These are phyloP conservation scores for Glycine latifolia DNA, from an alignment of 306 rosid species.

Conservation along the genomic window DNA sequence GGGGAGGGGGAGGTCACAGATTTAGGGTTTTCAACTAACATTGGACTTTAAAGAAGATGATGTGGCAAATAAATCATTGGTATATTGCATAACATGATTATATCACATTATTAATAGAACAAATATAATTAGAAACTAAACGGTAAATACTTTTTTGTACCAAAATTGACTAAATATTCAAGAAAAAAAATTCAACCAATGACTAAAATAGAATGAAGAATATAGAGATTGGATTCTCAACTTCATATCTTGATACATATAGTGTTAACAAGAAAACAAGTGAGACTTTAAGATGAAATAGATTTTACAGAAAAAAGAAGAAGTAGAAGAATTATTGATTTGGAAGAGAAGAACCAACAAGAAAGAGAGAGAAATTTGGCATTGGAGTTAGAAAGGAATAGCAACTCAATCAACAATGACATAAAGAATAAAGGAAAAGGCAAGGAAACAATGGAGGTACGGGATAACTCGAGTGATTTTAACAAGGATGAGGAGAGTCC, in stretches of 20 bases:
- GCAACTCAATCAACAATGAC: neutral
- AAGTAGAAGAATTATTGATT: slow-evolving; percentile 46
- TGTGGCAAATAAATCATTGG: neutral
- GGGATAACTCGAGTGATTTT: neutral
- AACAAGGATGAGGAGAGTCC: neutral
- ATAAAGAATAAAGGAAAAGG: slow-evolving; percentile 29
- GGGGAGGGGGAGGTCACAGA: too few species aligned
- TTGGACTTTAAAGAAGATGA: neutral
- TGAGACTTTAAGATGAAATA: slow-evolving; percentile 4
- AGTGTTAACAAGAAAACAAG: neutral
- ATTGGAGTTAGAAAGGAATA: neutral
- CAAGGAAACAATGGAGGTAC: neutral
- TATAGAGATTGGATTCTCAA: neutral
- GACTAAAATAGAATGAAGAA: neutral
- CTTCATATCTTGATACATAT: neutral
- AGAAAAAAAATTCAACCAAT: neutral
- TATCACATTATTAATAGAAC: neutral
- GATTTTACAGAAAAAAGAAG: slow-evolving; percentile 30
- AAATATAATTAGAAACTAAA: neutral
- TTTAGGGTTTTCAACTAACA: too few species aligned
- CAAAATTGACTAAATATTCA: neutral
- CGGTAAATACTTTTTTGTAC: neutral
- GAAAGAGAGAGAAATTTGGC: slow-evolving; percentile 31
- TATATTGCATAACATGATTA: neutral
- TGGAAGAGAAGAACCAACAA: slow-evolving; percentile 40